Evolutionary conservation across 352 stramenopile species (phyloP).

Genomic region (Nothophytophthora sp.): DNA sequence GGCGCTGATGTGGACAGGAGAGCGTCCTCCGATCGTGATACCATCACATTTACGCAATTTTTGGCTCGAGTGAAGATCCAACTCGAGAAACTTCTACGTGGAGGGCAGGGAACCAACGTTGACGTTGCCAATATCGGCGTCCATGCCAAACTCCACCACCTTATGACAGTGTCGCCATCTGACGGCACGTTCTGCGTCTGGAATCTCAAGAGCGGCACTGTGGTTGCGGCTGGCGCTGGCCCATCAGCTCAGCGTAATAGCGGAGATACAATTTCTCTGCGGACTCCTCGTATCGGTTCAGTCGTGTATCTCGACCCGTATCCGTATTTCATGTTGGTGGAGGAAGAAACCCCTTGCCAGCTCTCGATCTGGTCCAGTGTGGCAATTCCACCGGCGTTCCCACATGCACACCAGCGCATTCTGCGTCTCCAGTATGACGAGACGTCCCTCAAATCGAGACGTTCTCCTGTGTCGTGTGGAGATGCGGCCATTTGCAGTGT

Average conservation of each 20-base stretch:
- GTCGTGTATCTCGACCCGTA: constrained; percentile 39
- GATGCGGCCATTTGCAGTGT: constrained; percentile 13
- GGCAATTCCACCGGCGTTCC: constrained; percentile 26
- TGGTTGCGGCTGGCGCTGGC: constrained; percentile 17
- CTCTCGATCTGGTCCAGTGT: constrained; percentile 46
- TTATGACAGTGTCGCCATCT: constrained; percentile 34
- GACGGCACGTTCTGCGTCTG: constrained; percentile 47
- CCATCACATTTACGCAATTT: constrained; percentile 9
- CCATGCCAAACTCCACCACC: constrained; percentile 16
- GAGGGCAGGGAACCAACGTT: not conserved
- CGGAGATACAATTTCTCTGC: not conserved
- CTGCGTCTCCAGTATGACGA: constrained; percentile 5
- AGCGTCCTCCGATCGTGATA: constrained; percentile 1
- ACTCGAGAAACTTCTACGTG: too few relatives aligned
- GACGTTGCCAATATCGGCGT: constrained; percentile 34
- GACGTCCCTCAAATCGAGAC: too few relatives aligned
- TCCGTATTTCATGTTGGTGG: constrained; percentile 43
- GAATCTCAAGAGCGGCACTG: constrained; percentile 40
- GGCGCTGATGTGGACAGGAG: not conserved
- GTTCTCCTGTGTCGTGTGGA: too few relatives aligned
- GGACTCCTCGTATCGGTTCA: constrained; percentile 8
- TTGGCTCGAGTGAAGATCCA: constrained; percentile 8
- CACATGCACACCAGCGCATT: constrained; percentile 16
- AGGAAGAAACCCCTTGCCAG: constrained; percentile 17
- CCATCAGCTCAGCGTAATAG: not conserved